These are phyloP conservation scores for Trichoderma cornu-damae DNA, from an alignment of 2,329 filamentous ascomycete species.

Conservation along the genomic window DNA sequence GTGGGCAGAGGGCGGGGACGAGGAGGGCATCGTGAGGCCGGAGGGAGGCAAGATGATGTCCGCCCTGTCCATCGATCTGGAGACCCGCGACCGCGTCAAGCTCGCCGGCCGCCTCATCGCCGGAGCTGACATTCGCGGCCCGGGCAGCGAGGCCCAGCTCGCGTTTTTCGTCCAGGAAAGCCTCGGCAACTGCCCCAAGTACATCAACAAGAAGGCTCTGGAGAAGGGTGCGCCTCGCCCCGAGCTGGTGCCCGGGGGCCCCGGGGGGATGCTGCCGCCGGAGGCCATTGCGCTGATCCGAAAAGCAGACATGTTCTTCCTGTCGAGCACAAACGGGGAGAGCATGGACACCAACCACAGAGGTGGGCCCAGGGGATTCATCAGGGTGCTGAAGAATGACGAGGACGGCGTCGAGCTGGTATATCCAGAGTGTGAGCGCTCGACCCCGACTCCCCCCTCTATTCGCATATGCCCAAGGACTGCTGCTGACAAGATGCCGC, in stretches of 20 bases:
- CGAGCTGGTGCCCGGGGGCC: conserved; percentile 40
- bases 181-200: conserved; percentile 82
- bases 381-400: conserved; percentile 59
- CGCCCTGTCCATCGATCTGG: conserved; percentile 51
- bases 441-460: not conserved
- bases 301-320: conserved; percentile 70
- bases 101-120: conserved; percentile 64
- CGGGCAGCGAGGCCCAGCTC: conserved; percentile 43
- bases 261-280: conserved; percentile 39
- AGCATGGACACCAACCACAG: conserved; percentile 83
- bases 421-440: conserved; percentile 67
- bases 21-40: conserved; percentile 26
- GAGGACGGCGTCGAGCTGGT: conserved; percentile 48
- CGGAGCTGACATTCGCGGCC: conserved; percentile 45
- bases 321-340: conserved; percentile 60
- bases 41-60: conserved; percentile 39
- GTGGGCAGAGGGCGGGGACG: conserved; percentile 31
- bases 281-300: conserved; percentile 55
- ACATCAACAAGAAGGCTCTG: conserved; percentile 70
- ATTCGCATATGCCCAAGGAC: not conserved
- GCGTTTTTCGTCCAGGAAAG: conserved; percentile 66
- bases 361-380: conserved; percentile 68
- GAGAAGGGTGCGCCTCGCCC: conserved; percentile 43
- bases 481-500: not conserved
- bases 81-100: conserved; percentile 63